A percentile compares a stretch with the other conserved stretches of the same genome.
These are phyloP conservation scores for Emergomyces orientalis DNA, from an alignment of 2,329 filamentous ascomycete species.

Conservation along the genomic window DNA sequence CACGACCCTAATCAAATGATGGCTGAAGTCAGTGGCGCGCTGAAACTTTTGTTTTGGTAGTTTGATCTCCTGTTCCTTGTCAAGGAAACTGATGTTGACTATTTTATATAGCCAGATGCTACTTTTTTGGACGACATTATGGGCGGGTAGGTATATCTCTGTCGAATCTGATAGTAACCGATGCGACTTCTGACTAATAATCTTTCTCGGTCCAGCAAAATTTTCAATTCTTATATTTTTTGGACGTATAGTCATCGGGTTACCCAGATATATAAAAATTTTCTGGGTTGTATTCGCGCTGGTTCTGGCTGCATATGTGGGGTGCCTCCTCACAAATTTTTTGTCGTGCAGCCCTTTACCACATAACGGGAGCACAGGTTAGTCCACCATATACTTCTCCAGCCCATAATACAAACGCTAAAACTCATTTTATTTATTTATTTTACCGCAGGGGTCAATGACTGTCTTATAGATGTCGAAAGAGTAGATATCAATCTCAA, in stretches of 20 bases:
- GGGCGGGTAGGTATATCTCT: neutral
- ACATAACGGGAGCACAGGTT: slow-evolving; percentile 4
- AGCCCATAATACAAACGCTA: neutral
- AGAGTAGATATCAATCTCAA: slow-evolving; percentile 1
- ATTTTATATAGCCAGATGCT: neutral
- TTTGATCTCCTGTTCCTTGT: neutral
- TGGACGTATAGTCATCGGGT: slow-evolving; percentile 10
- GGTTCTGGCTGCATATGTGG: neutral
- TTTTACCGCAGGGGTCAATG: neutral
- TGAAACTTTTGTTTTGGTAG: slow-evolving; percentile 6
- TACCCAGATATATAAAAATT: slow-evolving; percentile 7
- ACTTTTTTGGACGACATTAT: slow-evolving; percentile 3
- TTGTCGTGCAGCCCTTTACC: slow-evolving; percentile 2
- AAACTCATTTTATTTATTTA: neutral
- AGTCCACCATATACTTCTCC: neutral
- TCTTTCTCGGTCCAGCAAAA: neutral
- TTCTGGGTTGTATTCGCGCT: slow-evolving; percentile 4
- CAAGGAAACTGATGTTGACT: neutral
- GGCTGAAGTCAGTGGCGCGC: too few relatives aligned
- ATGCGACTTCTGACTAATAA: neutral
- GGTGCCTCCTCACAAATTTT: slow-evolving; percentile 3
- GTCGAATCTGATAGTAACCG: neutral
- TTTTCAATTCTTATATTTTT: slow-evolving; percentile 14
- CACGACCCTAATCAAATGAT: neutral
- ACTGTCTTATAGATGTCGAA: neutral